A percentile compares a stretch with the other conserved stretches of the same genome.
Conservation (phyloP, 208 protist species). For the Leishmania mexicana region DNA sequence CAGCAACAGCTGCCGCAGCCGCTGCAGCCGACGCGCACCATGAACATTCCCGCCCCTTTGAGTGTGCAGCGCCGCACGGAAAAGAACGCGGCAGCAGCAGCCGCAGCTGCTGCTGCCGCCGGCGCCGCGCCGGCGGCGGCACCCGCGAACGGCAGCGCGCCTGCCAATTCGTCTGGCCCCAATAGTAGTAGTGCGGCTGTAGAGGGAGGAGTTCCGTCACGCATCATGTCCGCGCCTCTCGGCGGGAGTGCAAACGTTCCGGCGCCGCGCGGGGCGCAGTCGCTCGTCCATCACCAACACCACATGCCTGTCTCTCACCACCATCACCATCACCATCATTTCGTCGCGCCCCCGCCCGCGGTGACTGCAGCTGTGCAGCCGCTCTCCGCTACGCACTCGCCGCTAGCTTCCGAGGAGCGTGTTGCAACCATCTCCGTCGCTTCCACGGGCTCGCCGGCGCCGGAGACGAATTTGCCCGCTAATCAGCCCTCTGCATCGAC, state of each 20-base stretch:
- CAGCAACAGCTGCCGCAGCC: constrained; percentile 27
- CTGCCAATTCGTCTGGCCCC: not conserved
- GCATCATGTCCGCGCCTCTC: constrained; percentile 3
- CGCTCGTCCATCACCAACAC: constrained; percentile 28
- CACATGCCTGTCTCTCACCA: constrained; percentile 31
- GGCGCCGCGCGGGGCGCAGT: constrained; percentile 19
- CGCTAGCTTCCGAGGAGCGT: constrained; percentile 17
- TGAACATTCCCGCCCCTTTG: constrained; percentile 36
- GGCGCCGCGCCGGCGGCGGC: not conserved
- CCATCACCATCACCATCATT: constrained; percentile 33
- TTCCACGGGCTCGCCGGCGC: not conserved
- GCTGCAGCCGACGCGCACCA: constrained; percentile 25
- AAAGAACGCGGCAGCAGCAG: constrained; percentile 18
- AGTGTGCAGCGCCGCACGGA: constrained; percentile 28
- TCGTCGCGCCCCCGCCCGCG: not conserved
- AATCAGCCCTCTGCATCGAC: not conserved
- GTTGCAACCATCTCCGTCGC: not conserved
- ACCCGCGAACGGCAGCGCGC: not conserved
- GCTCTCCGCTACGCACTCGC: constrained; percentile 4
- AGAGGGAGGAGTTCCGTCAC: not conserved
- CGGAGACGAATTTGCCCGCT: not conserved
- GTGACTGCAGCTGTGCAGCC: not conserved
- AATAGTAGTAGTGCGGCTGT: not conserved
- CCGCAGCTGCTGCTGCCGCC: constrained; percentile 8
- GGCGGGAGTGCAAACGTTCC: constrained; percentile 1